A percentile compares a stretch with the other conserved stretches of the same genome.
Conservation (phyloP, 1,139 yeast genomes). For the Blastobotrys aristatus region DNA sequence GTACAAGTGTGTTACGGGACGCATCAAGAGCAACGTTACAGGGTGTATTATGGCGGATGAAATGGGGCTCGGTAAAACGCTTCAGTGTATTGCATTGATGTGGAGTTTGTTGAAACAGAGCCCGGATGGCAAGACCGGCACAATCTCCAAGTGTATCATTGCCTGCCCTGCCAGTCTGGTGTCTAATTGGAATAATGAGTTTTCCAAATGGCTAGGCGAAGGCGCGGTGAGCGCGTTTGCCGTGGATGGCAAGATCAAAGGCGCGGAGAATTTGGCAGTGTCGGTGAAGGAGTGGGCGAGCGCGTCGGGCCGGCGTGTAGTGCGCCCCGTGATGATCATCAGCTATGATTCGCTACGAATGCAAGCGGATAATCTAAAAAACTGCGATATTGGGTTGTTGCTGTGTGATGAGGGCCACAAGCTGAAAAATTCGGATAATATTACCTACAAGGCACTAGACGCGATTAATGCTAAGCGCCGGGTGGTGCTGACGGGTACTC, state of each 20-base stretch:
- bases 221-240: slow-evolving; percentile 86
- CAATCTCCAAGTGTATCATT: slow-evolving; percentile 85
- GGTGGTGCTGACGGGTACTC: slow-evolving; percentile 93
- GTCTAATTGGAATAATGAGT: slow-evolving; percentile 96
- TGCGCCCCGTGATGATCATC: slow-evolving; percentile 90
- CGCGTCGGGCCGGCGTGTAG: slow-evolving; percentile 83
- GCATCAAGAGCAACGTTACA: slow-evolving; percentile 77
- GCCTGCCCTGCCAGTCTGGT: slow-evolving; percentile 96
- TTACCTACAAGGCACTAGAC: slow-evolving; percentile 84
- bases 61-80: slow-evolving; percentile 96
- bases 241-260: slow-evolving; percentile 69
- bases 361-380: slow-evolving; percentile 70
- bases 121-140: slow-evolving; percentile 71
- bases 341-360: slow-evolving; percentile 91
- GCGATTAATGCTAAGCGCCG: slow-evolving; percentile 79
- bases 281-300: slow-evolving; percentile 82
- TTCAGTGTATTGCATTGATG: slow-evolving; percentile 87
- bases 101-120: slow-evolving; percentile 92
- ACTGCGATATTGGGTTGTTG: slow-evolving; percentile 80
- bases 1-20: slow-evolving; percentile 85
- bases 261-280: slow-evolving; percentile 50
- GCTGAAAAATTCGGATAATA: slow-evolving; percentile 88
- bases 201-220: slow-evolving; percentile 92
- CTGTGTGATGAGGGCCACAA: slow-evolving; percentile 97
- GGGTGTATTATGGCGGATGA: slow-evolving; percentile 99